phyloP scores from a whole-genome alignment of 352 stramenopile genomes.

The Nothophytophthora sp. region DNA sequence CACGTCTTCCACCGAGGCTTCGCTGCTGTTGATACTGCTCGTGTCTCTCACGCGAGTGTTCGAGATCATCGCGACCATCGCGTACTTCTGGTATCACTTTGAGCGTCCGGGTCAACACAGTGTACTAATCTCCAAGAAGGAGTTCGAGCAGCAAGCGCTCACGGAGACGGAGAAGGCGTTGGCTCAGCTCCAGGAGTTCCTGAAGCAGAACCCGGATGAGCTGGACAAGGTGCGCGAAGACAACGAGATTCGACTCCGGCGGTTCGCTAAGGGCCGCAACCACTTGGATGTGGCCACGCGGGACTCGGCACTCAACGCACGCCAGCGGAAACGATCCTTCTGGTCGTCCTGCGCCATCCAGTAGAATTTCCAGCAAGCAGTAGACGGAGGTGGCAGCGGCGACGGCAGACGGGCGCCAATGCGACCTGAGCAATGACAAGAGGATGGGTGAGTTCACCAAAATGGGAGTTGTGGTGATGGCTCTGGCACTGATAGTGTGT shows the following conservation, averaged over 20 bases:
- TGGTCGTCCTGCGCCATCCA: constrained; percentile 56
- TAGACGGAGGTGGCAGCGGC: constrained; percentile 27
- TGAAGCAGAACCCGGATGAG: constrained; percentile 72
- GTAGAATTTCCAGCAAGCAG: constrained; percentile 35
- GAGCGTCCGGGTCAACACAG: constrained; percentile 69
- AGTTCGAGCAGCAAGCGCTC: constrained; percentile 68
- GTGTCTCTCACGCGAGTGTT: constrained; percentile 73
- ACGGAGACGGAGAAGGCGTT: constrained; percentile 79
- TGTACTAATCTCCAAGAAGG: constrained; percentile 70
- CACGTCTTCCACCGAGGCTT: constrained; percentile 79
- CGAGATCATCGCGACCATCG: constrained; percentile 62
- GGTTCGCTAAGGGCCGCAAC: constrained; percentile 76
- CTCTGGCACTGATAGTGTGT: too few relatives aligned
- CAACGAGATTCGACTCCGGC: constrained; percentile 77
- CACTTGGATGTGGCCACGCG: constrained; percentile 70
- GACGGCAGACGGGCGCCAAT: not conserved
- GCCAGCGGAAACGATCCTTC: constrained; percentile 27
- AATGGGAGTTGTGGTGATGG: too few relatives aligned
- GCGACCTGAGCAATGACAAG: not conserved
- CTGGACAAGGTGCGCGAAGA: constrained; percentile 80
- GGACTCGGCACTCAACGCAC: constrained; percentile 38
- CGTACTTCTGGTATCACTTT: constrained; percentile 88
- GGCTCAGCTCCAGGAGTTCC: constrained; percentile 58
- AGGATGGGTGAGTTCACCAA: too few relatives aligned
- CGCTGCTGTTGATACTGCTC: constrained; percentile 67